Conservation (phyloP, 108 stramenopile genomes). For the Licmophora abbreviata region DNA sequence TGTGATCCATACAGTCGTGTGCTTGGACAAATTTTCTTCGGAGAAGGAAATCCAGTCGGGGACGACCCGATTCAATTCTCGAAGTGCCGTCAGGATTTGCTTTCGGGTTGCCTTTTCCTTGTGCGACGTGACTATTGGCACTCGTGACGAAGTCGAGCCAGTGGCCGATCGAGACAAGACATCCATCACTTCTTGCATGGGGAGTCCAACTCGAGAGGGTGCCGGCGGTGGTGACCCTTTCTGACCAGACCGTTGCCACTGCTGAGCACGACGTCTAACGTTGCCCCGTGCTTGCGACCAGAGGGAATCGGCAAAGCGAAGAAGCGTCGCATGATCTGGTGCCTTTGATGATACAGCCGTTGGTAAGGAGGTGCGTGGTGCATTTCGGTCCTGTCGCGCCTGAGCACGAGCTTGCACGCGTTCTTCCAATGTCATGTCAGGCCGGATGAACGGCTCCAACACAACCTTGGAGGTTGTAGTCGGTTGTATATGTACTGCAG, state of each 20-base stretch:
- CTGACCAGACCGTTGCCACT: background rate
- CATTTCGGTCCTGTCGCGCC: slow-evolving; percentile 2
- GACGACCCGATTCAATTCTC: background rate
- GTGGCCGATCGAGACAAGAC: too few relatives aligned
- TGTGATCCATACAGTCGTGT: too few relatives aligned
- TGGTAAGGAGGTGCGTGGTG: background rate
- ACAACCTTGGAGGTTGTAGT: background rate
- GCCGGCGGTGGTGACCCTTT: background rate
- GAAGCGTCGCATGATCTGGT: background rate
- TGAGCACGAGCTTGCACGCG: slow-evolving; percentile 11
- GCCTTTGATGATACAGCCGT: slow-evolving; percentile 2
- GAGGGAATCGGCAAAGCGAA: slow-evolving; percentile 4
- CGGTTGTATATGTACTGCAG: too few relatives aligned
- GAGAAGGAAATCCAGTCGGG: slow-evolving; percentile 9
- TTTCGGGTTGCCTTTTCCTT: background rate
- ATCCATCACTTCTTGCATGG: too few relatives aligned
- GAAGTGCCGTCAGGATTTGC: background rate
- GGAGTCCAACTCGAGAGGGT: too few relatives aligned
- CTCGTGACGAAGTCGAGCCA: too few relatives aligned
- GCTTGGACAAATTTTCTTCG: too few relatives aligned
- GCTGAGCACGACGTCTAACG: background rate
- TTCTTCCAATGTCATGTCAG: slow-evolving; percentile 8
- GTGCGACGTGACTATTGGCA: too few relatives aligned
- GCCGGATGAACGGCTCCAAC: background rate
- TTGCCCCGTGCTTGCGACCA: slow-evolving; percentile 1